phyloP scores from a whole-genome alignment of 352 stramenopile species.

The Phytophthora idaei region DNA sequence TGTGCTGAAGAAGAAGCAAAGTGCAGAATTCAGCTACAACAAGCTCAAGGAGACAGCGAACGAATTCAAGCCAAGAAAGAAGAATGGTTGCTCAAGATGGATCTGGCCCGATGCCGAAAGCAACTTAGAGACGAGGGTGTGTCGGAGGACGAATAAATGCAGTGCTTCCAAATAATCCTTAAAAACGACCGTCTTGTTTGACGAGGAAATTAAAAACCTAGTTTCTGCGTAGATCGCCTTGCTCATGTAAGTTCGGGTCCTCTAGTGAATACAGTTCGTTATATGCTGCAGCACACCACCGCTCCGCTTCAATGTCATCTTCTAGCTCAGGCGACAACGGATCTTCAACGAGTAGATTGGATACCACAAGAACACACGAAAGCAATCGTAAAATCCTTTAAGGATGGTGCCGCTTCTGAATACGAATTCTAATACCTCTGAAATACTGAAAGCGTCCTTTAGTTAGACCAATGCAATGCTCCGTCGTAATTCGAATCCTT shows the following conservation, averaged over 20 bases:
- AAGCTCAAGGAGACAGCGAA: neutral
- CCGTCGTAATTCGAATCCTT: neutral
- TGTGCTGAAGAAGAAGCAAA: neutral
- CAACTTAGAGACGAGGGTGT: neutral
- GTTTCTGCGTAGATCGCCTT: no score
- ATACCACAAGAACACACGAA: neutral
- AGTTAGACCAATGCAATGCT: neutral
- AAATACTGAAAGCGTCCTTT: conserved; percentile 1
- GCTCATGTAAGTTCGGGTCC: no score
- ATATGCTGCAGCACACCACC: neutral
- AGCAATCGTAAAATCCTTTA: neutral
- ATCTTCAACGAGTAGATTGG: neutral
- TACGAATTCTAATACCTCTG: neutral
- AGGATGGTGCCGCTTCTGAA: neutral
- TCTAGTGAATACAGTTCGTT: no score
- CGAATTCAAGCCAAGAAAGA: neutral
- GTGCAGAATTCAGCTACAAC: neutral
- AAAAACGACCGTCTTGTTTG: no score
- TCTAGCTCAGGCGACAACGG: neutral
- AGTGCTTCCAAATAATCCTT: no score
- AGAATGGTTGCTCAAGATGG: neutral
- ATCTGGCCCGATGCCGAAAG: neutral
- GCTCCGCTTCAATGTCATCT: neutral
- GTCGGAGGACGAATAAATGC: no score
- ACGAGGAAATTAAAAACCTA: no score